Conservation (phyloP, 2,329 filamentous ascomycete species). For the Penicillium digitatum region DNA sequence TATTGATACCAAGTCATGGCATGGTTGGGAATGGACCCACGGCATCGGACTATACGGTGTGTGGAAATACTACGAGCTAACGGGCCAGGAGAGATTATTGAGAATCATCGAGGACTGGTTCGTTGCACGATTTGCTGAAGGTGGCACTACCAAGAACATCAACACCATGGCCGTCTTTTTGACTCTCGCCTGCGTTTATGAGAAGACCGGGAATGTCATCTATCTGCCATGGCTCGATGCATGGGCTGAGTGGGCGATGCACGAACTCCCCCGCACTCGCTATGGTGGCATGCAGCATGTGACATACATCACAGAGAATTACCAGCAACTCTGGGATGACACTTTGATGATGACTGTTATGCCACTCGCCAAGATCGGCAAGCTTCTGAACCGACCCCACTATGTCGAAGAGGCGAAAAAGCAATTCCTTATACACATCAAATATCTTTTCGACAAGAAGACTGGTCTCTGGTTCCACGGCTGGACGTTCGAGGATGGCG, state of each 20-base stretch:
- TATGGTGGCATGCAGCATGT: slow-evolving; percentile 72
- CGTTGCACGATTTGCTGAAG: slow-evolving; percentile 61
- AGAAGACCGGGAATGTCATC: slow-evolving; percentile 63
- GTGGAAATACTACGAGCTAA: slow-evolving; percentile 75
- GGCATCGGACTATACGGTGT: slow-evolving; percentile 76
- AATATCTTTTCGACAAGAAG: slow-evolving; percentile 70
- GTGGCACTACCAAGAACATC: slow-evolving; percentile 77
- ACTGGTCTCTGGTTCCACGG: slow-evolving; percentile 77
- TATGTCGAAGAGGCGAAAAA: slow-evolving; percentile 74
- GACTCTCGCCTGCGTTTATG: slow-evolving; percentile 73
- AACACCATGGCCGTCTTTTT: slow-evolving; percentile 79
- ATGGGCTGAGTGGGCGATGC: slow-evolving; percentile 80
- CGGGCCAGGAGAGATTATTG: slow-evolving; percentile 58
- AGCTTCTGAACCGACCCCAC: slow-evolving; percentile 63
- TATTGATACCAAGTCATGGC: slow-evolving; percentile 80
- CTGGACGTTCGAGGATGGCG: slow-evolving; percentile 69
- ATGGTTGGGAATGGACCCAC: slow-evolving; percentile 74
- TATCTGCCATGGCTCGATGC: slow-evolving; percentile 74
- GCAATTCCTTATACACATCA: slow-evolving; percentile 72
- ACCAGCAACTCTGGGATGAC: slow-evolving; percentile 77
- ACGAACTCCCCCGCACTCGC: slow-evolving; percentile 67
- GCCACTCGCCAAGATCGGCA: slow-evolving; percentile 74
- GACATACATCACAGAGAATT: slow-evolving; percentile 67
- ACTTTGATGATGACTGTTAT: slow-evolving; percentile 85
- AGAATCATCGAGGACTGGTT: slow-evolving; percentile 72